Base-by-base conservation (phyloP, 73 alveolate genomes). In the Halteria grandinella region DNA sequence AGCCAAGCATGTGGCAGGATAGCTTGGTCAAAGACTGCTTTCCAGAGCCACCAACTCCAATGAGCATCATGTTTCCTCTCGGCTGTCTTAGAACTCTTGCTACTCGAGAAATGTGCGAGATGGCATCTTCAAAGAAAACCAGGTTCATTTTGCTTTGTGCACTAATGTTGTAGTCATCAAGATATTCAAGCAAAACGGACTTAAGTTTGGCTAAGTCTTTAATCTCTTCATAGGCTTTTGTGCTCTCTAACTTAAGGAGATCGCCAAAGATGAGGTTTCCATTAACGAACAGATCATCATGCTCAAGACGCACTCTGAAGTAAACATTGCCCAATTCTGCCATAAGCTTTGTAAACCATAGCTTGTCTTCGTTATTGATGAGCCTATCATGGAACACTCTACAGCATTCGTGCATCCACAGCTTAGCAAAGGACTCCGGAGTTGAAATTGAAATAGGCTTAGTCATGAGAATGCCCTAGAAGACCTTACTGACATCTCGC, bases 31-130 rank as follows among this genome's bases (percentile, higher is more conserved):
- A 91, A 0, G 99, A 91, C 76, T 95, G 89, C 32, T 93, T 93
- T 1, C 99, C 99, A 28, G 98, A 90, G 34, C 99, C 99, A 23
- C 99, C 99, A 40, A 93, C 98, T 25, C 99, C 99, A 17, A 95
- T 93, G 37, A 95, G 52, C 89, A 95, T 93, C 86, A 91, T 89
- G 75, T 93, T 85, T 28, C 99, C 99, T 91, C 97, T 86, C 0
- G 97, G 96, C 59, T 90, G 90, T 73, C 96, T 85, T 37, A 94
- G 72, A 29, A 92, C 91, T 76, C 99, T 86, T 4, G 98, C 86
- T n/a, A 98, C 96, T 87, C 99, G 85, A 23, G 89, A 77, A 47
- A 98, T 87, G 89, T 98, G 99, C 41, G 96, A 97, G 36, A 97
- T 91, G 24, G 98, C 97, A 86, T 96, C 99, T 70, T 95, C 97